Evolutionary conservation across 345 rosid species (phyloP), one percentile per base, ranked within the genome.

Genomic region (Aquilaria malaccensis): DNA sequence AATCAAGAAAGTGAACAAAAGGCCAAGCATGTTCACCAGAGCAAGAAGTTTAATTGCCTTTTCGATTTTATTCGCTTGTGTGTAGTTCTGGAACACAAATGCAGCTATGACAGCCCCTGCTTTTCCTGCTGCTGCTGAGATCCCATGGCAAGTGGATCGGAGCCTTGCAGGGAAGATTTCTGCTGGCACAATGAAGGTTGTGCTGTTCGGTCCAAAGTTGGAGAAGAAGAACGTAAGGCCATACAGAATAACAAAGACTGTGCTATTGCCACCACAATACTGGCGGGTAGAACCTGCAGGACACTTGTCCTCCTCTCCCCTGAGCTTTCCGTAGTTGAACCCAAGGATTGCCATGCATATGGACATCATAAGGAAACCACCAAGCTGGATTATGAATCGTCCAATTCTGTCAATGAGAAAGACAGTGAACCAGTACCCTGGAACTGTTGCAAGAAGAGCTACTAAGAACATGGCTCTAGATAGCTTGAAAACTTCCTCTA

Each of bases 381-480:
- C 74, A 3, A 86, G 67, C 65, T 86, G 97, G 64, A 86, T 89
- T 22, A 74, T 13, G 77, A 83, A 85, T 53, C 95, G 72, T 1
- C 94, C 97, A 1, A 84, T 70, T 57, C 37, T 62, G 58, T 89
- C 89, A 14, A 89, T 74, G 55, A 84, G 72, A 45, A 79, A 76
- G 3, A 86, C 91, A 0, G 89, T 84, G 77, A 83, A 83, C 87
- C 89, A 83, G 79, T 84, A 89, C 0, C 94, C 89, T 0, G 91
- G 94, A 45, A 89, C 85, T 2, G 83, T 80, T 11, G 89, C 89
- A 13, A 64, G 59, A 11, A 89, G 74, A 1, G 91, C 87, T 13
- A 86, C 70, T 11, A 84, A 30, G 59, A 85, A 68, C 85, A 79
- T 80, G 30, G 88, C 87, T 68, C 50, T 77, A 2, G 89, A 74